Evolutionary conservation across 2,329 filamentous ascomycete genomes (phyloP).

Genomic region (Cladosporium halotolerans): DNA sequence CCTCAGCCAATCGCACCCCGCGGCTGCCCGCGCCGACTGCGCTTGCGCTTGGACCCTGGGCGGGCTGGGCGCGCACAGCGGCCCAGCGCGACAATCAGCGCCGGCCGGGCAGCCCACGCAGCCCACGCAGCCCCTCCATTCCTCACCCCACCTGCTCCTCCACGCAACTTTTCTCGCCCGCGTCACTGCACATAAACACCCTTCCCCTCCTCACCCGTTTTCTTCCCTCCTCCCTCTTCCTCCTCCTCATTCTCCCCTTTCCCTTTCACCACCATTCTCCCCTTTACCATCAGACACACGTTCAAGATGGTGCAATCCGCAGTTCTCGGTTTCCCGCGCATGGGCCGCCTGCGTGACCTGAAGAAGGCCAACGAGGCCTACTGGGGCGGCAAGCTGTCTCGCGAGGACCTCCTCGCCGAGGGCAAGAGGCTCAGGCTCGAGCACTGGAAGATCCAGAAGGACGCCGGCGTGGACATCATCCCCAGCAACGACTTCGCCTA

Average conservation of each 20-base stretch:
- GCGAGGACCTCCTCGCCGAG: slow-evolving; percentile 83
- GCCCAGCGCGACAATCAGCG: not conserved
- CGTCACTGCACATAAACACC: slow-evolving; percentile 9
- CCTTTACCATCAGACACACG: slow-evolving; percentile 11
- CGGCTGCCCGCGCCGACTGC: not conserved
- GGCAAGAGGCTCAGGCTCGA: slow-evolving; percentile 93
- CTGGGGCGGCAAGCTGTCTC: slow-evolving; percentile 92
- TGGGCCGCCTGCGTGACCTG: slow-evolving; percentile 96
- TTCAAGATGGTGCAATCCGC: slow-evolving; percentile 51
- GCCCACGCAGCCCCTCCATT: slow-evolving; percentile 6
- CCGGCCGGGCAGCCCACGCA: not conserved
- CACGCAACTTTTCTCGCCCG: not conserved
- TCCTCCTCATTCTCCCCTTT: not conserved
- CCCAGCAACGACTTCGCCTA: slow-evolving; percentile 99
- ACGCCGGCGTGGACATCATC: slow-evolving; percentile 94
- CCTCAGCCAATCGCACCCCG: not conserved
- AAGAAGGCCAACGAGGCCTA: slow-evolving; percentile 99
- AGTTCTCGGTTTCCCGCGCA: slow-evolving; percentile 96
- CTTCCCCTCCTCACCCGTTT: not conserved
- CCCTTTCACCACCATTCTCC: not conserved
- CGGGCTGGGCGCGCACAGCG: too few species aligned
- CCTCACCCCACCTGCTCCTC: slow-evolving; percentile 7
- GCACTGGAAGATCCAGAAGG: slow-evolving; percentile 99
- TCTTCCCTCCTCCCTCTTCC: not conserved
- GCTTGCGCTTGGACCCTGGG: too few species aligned